A percentile compares a stretch with the other conserved stretches of the same genome.
These are phyloP conservation scores for Atalantia buxifolia DNA, from an alignment of 345 rosid genomes.

Conservation along the genomic window DNA sequence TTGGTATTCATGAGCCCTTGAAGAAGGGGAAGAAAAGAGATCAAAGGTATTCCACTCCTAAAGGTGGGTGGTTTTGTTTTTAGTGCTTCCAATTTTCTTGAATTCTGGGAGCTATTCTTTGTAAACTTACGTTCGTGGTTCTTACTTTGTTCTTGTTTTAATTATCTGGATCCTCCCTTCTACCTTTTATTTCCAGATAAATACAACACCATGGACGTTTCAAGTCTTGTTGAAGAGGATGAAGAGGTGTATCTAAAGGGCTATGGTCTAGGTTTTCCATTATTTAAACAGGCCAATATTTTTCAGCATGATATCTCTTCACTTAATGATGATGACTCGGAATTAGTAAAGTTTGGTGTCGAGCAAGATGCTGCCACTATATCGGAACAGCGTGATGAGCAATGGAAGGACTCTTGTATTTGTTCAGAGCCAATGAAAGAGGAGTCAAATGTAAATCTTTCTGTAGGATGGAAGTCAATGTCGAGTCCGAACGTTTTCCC, in stretches of 20 bases:
- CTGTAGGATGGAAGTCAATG: constrained; percentile 50
- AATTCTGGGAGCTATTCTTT: background rate
- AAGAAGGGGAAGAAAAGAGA: constrained; percentile 66
- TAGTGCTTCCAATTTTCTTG: background rate
- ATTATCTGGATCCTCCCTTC: background rate
- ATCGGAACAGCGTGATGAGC: constrained; percentile 33
- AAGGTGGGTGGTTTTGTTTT: constrained; percentile 47
- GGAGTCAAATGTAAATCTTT: constrained; percentile 32
- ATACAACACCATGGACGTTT: constrained; percentile 49
- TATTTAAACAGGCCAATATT: constrained; percentile 27
- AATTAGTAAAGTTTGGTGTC: constrained; percentile 36
- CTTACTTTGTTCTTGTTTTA: background rate
- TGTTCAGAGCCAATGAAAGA: constrained; percentile 70
- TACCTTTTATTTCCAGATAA: constrained; percentile 49
- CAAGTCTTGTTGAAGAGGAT: constrained; percentile 81
- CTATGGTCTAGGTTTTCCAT: constrained; percentile 37
- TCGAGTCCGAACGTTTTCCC: constrained; percentile 47
- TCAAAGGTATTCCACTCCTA: constrained; percentile 44
- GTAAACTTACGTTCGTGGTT: background rate
- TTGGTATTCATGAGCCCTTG: constrained; percentile 78
- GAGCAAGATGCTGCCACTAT: constrained; percentile 27
- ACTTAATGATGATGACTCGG: constrained; percentile 28
- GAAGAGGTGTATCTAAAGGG: constrained; percentile 75
- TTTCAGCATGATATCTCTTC: constrained; percentile 43
- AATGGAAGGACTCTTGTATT: constrained; percentile 39